Conservation (phyloP, 2,329 filamentous ascomycete genomes). For the Ramichloridium luteum region DNA sequence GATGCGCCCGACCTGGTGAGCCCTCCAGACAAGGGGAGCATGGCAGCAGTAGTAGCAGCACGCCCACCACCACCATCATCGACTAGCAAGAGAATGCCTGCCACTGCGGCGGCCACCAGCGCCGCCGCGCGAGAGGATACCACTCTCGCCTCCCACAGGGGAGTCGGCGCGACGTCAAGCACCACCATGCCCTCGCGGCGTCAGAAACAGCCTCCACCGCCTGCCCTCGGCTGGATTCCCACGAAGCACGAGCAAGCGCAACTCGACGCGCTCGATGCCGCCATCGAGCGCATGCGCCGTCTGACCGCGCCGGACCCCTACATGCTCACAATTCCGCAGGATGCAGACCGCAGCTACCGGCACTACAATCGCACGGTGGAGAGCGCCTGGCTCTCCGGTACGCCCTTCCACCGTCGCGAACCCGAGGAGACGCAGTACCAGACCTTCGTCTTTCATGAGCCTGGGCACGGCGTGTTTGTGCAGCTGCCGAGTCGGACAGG, state of each 20-base stretch:
- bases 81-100: too few relatives aligned
- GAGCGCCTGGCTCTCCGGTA: conserved; percentile 33
- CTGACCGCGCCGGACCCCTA: conserved; percentile 34
- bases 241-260: conserved; percentile 22
- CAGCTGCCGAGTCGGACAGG: conserved; percentile 18
- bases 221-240: conserved; percentile 9
- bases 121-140: too few relatives aligned
- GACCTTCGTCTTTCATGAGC: conserved; percentile 48
- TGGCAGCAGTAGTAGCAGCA: not conserved
- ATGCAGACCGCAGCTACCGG: conserved; percentile 29
- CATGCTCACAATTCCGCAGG: conserved; percentile 36
- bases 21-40: too few relatives aligned
- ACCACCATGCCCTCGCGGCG: too few relatives aligned
- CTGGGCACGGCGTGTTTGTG: conserved; percentile 27
- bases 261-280: conserved; percentile 28
- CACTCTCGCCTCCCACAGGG: too few relatives aligned
- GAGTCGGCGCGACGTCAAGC: too few relatives aligned
- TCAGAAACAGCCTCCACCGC: not conserved
- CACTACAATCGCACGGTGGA: conserved; percentile 30
- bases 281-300: conserved; percentile 32
- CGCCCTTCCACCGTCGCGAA: conserved; percentile 44
- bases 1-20: too few relatives aligned
- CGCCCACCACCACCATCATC: too few relatives aligned
- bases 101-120: too few relatives aligned
- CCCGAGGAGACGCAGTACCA: conserved; percentile 47